These are phyloP conservation scores for Saccharomycopsis hybrid DNA, from an alignment of 1,139 yeast species.

Conservation along the genomic window DNA sequence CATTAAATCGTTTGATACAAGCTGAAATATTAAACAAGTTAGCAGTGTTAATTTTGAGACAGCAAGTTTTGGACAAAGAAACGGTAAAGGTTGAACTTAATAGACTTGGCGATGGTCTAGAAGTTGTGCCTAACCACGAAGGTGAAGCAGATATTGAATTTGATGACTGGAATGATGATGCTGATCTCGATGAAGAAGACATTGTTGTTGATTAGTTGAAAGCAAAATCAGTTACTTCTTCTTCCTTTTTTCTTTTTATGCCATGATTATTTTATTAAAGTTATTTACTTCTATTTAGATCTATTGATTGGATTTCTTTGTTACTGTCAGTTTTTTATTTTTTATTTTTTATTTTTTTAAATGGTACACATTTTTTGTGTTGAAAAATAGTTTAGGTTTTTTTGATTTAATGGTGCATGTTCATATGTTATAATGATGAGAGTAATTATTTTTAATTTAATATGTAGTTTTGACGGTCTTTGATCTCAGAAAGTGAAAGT, in stretches of 20 bases:
- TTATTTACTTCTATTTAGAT: neutral
- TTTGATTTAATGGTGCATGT: too few species aligned
- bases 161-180: slow-evolving; percentile 55
- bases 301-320: too few species aligned
- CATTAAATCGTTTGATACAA: slow-evolving; percentile 90
- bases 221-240: neutral
- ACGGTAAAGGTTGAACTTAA: slow-evolving; percentile 54
- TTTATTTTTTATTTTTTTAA: too few species aligned
- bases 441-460: too few species aligned
- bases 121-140: slow-evolving; percentile 79
- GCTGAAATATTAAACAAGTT: slow-evolving; percentile 76
- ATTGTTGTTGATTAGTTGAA: slow-evolving; percentile 33
- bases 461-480: too few species aligned
- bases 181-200: slow-evolving; percentile 45
- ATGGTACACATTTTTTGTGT: too few species aligned
- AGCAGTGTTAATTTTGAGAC: slow-evolving; percentile 82
- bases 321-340: too few species aligned
- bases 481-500: too few species aligned
- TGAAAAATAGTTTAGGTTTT: too few species aligned
- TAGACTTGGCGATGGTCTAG: slow-evolving; percentile 53
- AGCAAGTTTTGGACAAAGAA: slow-evolving; percentile 86
- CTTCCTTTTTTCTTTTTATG: neutral
- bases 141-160: slow-evolving; percentile 52
- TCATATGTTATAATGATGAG: too few species aligned
- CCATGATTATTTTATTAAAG: neutral